Percentiles rank a stretch among this genome's conserved stretches.
phyloP scores from a whole-genome alignment of 2,329 filamentous ascomycete genomes.

The Chaetomium olivaceum region DNA sequence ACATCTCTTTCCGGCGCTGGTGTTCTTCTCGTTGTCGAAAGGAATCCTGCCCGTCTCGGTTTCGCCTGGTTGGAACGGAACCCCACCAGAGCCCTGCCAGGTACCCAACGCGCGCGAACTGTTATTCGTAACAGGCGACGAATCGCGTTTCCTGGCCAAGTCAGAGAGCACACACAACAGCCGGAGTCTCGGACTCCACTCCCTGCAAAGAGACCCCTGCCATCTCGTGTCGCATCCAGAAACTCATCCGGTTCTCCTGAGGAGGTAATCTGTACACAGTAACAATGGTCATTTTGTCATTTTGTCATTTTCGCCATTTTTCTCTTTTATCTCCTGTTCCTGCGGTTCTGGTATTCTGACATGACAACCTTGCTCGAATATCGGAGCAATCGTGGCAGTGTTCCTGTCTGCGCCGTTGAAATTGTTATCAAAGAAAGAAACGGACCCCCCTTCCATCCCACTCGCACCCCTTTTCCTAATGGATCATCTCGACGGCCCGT shows the following conservation, averaged over 20 bases:
- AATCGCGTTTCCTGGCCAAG: not conserved
- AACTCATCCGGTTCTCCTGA: not conserved
- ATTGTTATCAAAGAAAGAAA: not conserved
- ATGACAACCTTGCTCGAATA: constrained; percentile 1
- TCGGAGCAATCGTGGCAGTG: constrained; percentile 8
- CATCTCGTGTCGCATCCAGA: constrained; percentile 9
- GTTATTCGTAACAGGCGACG: not conserved
- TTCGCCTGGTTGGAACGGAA: not conserved
- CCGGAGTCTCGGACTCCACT: not conserved
- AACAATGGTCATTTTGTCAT: not conserved
- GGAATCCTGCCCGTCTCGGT: not conserved
- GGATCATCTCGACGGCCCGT: not conserved
- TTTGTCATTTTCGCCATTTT: not conserved
- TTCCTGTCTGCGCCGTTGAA: not conserved
- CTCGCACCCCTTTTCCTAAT: not conserved
- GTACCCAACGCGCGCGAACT: constrained; percentile 7
- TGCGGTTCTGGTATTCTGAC: not conserved
- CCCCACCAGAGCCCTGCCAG: constrained; percentile 3
- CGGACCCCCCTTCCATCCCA: no score
- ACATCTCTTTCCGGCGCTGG: not conserved
- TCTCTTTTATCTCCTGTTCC: not conserved
- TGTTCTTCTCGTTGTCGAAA: not conserved
- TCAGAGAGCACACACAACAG: not conserved
- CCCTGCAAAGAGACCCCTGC: constrained; percentile 9
- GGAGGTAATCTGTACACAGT: no score